Percentiles rank a stretch among this genome's conserved stretches.
Conservation (phyloP, 2,329 filamentous ascomycete species). For the Colletotrichum cordylinicola region DNA sequence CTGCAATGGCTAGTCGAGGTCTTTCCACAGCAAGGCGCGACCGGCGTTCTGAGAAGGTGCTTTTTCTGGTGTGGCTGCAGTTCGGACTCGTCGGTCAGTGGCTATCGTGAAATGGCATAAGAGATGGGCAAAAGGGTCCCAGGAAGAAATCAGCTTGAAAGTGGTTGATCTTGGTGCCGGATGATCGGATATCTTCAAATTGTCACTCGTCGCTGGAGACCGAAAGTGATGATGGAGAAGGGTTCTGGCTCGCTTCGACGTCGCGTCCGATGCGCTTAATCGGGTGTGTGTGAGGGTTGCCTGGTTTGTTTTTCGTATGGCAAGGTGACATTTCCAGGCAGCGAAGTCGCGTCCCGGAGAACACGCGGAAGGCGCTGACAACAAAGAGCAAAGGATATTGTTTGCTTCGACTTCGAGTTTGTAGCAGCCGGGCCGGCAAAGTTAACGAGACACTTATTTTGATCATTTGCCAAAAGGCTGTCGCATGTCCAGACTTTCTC, state of each 20-base stretch:
- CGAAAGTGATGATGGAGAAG: not conserved
- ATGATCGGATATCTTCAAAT: not conserved
- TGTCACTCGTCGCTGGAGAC: not conserved
- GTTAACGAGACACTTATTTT: not conserved
- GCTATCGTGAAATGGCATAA: not conserved
- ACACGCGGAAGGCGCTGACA: not conserved
- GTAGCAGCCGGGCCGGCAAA: not conserved
- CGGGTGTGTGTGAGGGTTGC: not conserved
- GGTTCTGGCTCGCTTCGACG: not conserved
- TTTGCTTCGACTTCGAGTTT: not conserved
- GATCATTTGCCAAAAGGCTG: not conserved
- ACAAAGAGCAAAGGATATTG: not conserved
- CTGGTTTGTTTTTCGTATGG: not conserved
- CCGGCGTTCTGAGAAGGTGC: not conserved
- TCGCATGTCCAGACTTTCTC: not conserved
- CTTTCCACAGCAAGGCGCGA: not conserved
- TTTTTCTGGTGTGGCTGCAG: not conserved
- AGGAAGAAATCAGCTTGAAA: not conserved
- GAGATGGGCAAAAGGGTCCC: not conserved
- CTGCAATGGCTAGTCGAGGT: not conserved
- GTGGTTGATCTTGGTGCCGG: not conserved
- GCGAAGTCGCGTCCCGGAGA: not conserved
- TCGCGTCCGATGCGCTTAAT: not conserved
- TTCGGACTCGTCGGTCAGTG: not conserved
- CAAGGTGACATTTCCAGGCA: not conserved